Conservation (phyloP, 2,329 filamentous ascomycete genomes). For the Xylaria sp. region DNA sequence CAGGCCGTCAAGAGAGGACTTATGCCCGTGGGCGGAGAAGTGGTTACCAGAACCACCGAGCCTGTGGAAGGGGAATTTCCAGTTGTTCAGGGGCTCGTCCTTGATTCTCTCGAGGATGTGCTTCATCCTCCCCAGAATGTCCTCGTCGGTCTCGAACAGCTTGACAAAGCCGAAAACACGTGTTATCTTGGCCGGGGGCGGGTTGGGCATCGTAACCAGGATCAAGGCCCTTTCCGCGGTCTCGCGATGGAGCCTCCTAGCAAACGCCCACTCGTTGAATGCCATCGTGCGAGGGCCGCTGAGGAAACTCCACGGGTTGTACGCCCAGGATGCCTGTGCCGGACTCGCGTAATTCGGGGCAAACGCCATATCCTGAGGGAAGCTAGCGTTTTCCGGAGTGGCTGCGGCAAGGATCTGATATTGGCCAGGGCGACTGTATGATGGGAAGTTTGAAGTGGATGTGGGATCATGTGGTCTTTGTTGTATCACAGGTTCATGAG, state of each 20-base stretch:
- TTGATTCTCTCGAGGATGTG: constrained; percentile 37
- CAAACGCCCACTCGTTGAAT: constrained; percentile 68
- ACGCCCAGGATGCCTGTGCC: constrained; percentile 32
- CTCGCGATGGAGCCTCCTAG: constrained; percentile 68
- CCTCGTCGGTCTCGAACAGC: constrained; percentile 57
- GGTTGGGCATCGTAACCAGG: constrained; percentile 55
- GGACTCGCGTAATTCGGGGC: constrained; percentile 30
- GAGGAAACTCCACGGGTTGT: constrained; percentile 41
- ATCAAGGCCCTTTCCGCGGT: constrained; percentile 64
- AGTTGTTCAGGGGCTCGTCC: constrained; percentile 56
- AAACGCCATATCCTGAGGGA: constrained; percentile 45
- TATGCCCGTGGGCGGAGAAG: constrained; percentile 47
- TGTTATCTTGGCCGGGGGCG: constrained; percentile 52
- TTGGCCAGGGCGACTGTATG: constrained; percentile 23
- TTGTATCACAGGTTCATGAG: constrained; percentile 15
- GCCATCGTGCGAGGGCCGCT: constrained; percentile 58
- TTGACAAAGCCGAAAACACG: constrained; percentile 72
- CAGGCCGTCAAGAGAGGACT: constrained; percentile 23
- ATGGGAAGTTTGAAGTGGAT: constrained; percentile 5
- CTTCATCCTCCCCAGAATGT: constrained; percentile 48
- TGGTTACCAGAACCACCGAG: constrained; percentile 71
- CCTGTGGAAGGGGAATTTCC: constrained; percentile 63
- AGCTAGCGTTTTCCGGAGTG: constrained; percentile 57
- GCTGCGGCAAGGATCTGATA: constrained; percentile 56
- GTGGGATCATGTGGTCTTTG: not conserved